phyloP scores from a whole-genome alignment of 2,329 filamentous ascomycete species.

The Penicillium sp. region DNA sequence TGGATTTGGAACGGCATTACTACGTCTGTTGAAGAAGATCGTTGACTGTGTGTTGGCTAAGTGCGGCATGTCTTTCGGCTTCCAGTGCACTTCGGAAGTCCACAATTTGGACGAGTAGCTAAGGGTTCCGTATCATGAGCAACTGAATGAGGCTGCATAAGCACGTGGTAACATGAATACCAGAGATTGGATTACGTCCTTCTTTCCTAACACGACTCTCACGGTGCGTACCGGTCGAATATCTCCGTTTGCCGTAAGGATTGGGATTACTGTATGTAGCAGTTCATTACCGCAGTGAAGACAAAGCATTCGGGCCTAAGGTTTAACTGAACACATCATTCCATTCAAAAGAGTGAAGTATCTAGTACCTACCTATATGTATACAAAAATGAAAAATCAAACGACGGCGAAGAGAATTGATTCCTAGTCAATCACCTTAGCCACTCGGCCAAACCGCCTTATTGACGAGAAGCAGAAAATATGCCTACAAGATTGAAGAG shows the following conservation, averaged over 20 bases:
- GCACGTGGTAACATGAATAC: neutral
- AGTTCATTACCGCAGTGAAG: neutral
- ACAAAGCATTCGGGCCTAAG: too few relatives aligned
- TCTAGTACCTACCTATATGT: too few relatives aligned
- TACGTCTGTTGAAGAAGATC: conserved; percentile 1
- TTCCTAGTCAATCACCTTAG: neutral
- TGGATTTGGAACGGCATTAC: conserved; percentile 3
- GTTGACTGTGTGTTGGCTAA: conserved; percentile 1
- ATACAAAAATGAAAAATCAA: neutral
- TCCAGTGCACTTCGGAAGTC: neutral
- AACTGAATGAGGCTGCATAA: neutral
- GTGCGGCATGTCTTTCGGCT: neutral
- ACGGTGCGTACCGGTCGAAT: neutral
- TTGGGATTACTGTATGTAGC: neutral
- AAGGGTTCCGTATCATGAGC: neutral
- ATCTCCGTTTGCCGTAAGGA: neutral
- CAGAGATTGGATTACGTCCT: neutral
- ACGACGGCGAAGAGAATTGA: neutral
- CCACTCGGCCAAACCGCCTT: neutral
- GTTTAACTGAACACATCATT: too few relatives aligned
- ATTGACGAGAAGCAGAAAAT: neutral
- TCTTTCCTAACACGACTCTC: neutral
- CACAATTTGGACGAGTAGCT: neutral
- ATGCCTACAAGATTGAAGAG: neutral
- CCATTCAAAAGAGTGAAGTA: too few relatives aligned